These are phyloP conservation scores for Coemansia sp. DNA, from an alignment of 192 early-diverging fungal species.

Conservation along the genomic window DNA sequence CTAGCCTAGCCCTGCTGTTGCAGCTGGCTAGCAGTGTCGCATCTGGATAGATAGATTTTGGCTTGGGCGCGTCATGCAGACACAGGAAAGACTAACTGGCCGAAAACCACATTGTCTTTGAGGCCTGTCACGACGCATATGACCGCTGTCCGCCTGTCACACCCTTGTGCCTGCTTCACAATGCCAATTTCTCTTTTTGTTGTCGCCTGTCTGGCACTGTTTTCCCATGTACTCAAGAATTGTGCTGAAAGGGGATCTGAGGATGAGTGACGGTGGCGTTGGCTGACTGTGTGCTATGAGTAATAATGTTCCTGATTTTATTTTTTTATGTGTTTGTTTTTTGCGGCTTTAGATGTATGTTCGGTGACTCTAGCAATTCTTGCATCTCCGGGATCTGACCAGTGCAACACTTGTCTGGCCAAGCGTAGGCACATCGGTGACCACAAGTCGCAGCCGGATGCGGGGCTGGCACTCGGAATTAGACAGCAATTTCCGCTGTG, in stretches of 20 bases:
- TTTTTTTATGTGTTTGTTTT: constrained; percentile 1
- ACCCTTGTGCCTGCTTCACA: background rate
- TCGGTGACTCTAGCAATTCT: constrained; percentile 37
- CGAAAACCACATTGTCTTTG: background rate
- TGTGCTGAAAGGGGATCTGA: background rate
- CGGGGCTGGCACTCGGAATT: constrained; percentile 10
- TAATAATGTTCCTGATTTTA: background rate
- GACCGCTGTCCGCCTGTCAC: background rate
- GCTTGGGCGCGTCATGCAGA: background rate
- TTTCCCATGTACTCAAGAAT: background rate
- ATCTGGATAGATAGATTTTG: background rate
- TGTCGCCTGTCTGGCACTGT: background rate
- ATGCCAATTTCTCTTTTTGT: background rate
- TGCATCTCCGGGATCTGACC: constrained; percentile 28
- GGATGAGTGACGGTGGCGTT: constrained; percentile 7
- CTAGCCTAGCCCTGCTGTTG: background rate
- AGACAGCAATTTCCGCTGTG: constrained; percentile 26
- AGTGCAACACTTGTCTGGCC: constrained; percentile 39
- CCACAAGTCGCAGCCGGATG: background rate
- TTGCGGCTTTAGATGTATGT: constrained; percentile 29
- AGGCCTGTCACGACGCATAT: background rate
- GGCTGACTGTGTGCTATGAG: background rate
- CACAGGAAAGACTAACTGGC: background rate
- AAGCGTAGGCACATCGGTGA: constrained; percentile 16
- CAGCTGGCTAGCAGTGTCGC: background rate